Evolutionary conservation across 2,329 filamentous ascomycete species (phyloP).

Genomic region (Aspergillus flavus): DNA sequence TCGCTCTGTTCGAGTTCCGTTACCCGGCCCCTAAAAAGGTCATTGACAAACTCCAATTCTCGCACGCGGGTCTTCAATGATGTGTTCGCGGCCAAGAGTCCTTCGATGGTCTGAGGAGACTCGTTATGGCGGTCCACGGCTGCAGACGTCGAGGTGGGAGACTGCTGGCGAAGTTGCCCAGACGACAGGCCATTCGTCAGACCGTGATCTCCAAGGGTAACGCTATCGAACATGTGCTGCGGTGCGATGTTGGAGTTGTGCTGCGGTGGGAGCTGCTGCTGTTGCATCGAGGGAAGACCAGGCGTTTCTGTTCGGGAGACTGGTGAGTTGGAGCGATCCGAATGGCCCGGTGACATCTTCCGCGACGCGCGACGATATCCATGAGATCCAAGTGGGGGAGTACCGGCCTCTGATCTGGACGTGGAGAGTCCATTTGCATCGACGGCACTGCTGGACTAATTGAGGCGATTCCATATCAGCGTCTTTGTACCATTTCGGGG

Average conservation of each 20-base stretch:
- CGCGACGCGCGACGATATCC: conserved; percentile 68
- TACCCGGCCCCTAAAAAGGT: conserved; percentile 74
- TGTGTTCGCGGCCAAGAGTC: conserved; percentile 77
- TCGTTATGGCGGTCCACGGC: conserved; percentile 67
- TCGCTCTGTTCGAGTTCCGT: conserved; percentile 77
- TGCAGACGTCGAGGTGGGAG: conserved; percentile 61
- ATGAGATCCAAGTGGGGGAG: conserved; percentile 58
- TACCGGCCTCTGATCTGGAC: conserved; percentile 58
- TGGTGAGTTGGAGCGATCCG: conserved; percentile 75
- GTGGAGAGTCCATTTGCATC: conserved; percentile 62
- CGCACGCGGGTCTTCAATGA: conserved; percentile 92
- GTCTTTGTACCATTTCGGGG: conserved; percentile 20
- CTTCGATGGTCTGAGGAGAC: conserved; percentile 75
- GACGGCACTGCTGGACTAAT: conserved; percentile 45
- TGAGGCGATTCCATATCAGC: conserved; percentile 25
- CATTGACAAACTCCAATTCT: conserved; percentile 93
- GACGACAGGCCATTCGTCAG: conserved; percentile 60
- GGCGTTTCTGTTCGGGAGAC: conserved; percentile 80
- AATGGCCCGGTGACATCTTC: conserved; percentile 71
- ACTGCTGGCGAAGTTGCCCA: conserved; percentile 58
- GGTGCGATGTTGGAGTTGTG: conserved; percentile 69
- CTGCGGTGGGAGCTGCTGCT: conserved; percentile 61
- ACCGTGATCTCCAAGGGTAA: conserved; percentile 66
- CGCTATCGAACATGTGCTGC: conserved; percentile 77
- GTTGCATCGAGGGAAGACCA: conserved; percentile 53